Evolutionary conservation across 495 filamentous ascomycete genomes (phyloP).

Genomic region (Aspergillus ostianus): DNA sequence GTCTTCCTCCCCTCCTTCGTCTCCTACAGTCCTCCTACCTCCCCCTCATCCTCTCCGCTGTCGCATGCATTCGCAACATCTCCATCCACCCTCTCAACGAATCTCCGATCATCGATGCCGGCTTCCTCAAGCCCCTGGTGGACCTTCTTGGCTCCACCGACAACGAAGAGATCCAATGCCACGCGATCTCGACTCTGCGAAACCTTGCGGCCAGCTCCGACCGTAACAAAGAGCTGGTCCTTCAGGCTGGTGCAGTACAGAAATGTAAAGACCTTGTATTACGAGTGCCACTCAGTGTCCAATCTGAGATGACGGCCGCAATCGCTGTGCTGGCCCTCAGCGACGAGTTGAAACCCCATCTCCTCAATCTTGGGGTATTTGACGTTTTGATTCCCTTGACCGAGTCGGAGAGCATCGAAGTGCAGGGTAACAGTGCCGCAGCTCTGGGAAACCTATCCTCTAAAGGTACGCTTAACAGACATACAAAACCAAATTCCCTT

Average conservation of each 20-base stretch:
- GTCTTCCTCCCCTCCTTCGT: conserved; percentile 77
- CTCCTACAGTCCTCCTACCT: conserved; percentile 93
- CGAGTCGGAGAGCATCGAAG: conserved; percentile 92
- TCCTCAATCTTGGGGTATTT: conserved; percentile 92
- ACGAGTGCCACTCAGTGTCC: conserved; percentile 88
- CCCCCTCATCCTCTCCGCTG: conserved; percentile 92
- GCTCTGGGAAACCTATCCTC: conserved; percentile 94
- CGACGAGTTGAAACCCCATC: conserved; percentile 89
- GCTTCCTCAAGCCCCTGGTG: conserved; percentile 89
- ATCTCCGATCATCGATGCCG: conserved; percentile 98
- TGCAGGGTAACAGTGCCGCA: conserved; percentile 96
- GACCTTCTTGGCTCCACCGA: conserved; percentile 93
- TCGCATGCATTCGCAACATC: conserved; percentile 98
- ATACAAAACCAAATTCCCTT: neutral
- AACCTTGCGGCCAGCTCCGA: conserved; percentile 97
- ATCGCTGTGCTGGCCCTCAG: conserved; percentile 97
- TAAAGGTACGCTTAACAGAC: conserved; percentile 67
- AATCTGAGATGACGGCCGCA: conserved; percentile 98
- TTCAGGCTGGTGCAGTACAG: conserved; percentile 94
- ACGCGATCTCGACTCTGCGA: conserved; percentile 93
- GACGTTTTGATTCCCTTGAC: conserved; percentile 95
- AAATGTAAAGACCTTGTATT: conserved; percentile 98
- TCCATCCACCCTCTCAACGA: conserved; percentile 98
- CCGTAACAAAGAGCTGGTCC: conserved; percentile 91
- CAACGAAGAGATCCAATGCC: conserved; percentile 98